Base-by-base conservation (phyloP, 306 rosid species). In the Coriaria nepalensis region DNA sequence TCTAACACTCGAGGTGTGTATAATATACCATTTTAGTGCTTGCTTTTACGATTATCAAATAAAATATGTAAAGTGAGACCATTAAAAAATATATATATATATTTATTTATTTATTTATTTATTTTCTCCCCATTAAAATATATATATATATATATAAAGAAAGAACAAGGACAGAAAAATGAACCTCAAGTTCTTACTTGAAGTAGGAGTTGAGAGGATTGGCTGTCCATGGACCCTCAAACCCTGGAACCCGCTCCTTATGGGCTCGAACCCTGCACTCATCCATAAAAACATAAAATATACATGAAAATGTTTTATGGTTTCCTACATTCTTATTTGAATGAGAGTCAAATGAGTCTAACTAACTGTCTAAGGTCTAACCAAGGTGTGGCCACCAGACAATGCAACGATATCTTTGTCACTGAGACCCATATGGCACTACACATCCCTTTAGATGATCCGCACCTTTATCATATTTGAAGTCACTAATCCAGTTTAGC, bases 161-260 rank as follows among this genome's bases (percentile, higher is more conserved):
- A 20, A 20, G 3, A 20, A 20, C 2, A 20, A 20, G 2, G 29
- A 20, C 29, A 20, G 29, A 20, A 20, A n/a, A 20, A 20, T 20
- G 29, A 10, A 33, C 11, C 4, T 34, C 50, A 14, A 36, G 13
- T 35, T 7, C 94, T 67, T 49, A 85, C 98, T 2, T 71, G 68
- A 92, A 92, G 63, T 92, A 92, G 0, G 94, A 37, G 76, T 82
- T 85, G 62, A 77, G 83, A 37, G 98, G 98, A 60, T 85, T 92
- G 12, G 49, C 0, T n/a, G 98, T 92, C 98, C 96, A 92, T 0
- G 98, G 78, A 5, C 98, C 98, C 72, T 92, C 98, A 10, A 92
- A 92, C 43, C 98, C 98, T n/a, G 65, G 98, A 92, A n/a, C n/a
- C 7, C 96, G 94, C 63, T 92, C 98, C 81, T 92, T 92, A 87